These are phyloP conservation scores for Fusarium sp. DNA, from an alignment of 2,329 filamentous ascomycete species.

Conservation along the genomic window DNA sequence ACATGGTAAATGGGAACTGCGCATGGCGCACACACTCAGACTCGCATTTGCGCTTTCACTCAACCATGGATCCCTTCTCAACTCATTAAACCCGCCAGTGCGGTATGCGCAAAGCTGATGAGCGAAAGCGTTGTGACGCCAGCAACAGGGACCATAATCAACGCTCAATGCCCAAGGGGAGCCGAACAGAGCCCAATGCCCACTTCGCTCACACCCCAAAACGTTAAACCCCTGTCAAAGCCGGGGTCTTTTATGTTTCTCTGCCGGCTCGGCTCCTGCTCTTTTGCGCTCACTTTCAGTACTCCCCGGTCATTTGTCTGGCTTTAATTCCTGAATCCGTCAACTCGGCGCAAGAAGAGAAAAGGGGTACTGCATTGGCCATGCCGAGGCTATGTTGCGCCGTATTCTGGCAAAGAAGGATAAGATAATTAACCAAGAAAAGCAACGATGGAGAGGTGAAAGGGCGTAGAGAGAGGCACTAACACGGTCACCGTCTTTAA, in stretches of 20 bases:
- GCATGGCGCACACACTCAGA: conserved; percentile 46
- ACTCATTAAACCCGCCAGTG: conserved; percentile 42
- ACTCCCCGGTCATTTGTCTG: conserved; percentile 34
- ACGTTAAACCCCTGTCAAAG: conserved; percentile 42
- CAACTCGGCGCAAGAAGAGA: conserved; percentile 17
- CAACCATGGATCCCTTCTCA: conserved; percentile 23
- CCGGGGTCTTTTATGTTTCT: conserved; percentile 35
- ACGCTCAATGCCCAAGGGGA: conserved; percentile 44
- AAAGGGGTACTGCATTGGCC: conserved; percentile 27
- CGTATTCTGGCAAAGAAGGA: conserved; percentile 29
- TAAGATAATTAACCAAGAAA: conserved; percentile 26
- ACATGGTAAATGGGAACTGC: conserved; percentile 46
- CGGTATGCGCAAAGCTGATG: conserved; percentile 47
- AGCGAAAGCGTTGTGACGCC: conserved; percentile 46
- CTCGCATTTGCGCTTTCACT: conserved; percentile 42
- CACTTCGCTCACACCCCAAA: conserved; percentile 47
- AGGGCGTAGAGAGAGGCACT: conserved; percentile 18
- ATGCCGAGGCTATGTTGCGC: conserved; percentile 32
- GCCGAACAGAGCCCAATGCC: conserved; percentile 46
- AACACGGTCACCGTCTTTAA: conserved; percentile 28
- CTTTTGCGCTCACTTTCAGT: conserved; percentile 26
- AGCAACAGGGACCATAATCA: conserved; percentile 41
- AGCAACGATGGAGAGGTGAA: conserved; percentile 28
- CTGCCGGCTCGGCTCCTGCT: conserved; percentile 36
- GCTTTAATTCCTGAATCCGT: conserved; percentile 36